Evolutionary conservation across 768 basidiomycete species (phyloP).

Genomic region (Lactarius indigo): DNA sequence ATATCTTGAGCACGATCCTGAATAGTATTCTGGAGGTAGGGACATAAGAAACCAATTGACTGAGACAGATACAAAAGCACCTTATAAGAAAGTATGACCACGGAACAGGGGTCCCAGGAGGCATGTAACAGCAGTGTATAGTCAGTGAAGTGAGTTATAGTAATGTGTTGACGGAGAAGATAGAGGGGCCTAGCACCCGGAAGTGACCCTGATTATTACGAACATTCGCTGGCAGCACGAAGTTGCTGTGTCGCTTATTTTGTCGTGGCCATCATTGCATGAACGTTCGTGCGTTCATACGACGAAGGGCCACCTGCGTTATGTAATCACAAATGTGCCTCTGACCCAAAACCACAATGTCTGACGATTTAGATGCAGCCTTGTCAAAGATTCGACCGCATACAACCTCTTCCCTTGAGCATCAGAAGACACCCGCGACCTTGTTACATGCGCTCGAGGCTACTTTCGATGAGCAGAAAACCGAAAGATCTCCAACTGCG

Average conservation of each 20-base stretch:
- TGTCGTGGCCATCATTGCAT: not conserved
- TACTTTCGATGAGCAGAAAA: conserved; percentile 64
- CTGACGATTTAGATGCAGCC: conserved; percentile 46
- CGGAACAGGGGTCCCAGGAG: conserved; percentile 42
- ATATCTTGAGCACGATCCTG: conserved; percentile 82
- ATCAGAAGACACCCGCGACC: conserved; percentile 87
- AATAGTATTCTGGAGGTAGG: conserved; percentile 53
- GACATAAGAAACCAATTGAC: not conserved
- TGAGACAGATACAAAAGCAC: conserved; percentile 34
- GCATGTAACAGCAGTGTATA: conserved; percentile 29
- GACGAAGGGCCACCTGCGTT: not conserved
- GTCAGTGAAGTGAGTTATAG: not conserved
- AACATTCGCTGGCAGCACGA: not conserved
- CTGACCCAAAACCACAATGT: conserved; percentile 23
- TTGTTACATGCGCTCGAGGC: conserved; percentile 83
- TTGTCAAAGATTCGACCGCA: conserved; percentile 87
- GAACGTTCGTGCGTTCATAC: conserved; percentile 18
- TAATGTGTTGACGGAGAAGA: not conserved
- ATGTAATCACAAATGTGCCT: not conserved
- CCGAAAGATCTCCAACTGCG: conserved; percentile 74
- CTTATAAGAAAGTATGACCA: conserved; percentile 71
- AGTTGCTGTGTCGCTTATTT: not conserved
- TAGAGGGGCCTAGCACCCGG: not conserved
- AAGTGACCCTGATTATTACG: not conserved
- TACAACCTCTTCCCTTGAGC: conserved; percentile 70